Evolutionary conservation across 805 yeast species (phyloP).

Genomic region (Wickerhamiella azymoides): DNA sequence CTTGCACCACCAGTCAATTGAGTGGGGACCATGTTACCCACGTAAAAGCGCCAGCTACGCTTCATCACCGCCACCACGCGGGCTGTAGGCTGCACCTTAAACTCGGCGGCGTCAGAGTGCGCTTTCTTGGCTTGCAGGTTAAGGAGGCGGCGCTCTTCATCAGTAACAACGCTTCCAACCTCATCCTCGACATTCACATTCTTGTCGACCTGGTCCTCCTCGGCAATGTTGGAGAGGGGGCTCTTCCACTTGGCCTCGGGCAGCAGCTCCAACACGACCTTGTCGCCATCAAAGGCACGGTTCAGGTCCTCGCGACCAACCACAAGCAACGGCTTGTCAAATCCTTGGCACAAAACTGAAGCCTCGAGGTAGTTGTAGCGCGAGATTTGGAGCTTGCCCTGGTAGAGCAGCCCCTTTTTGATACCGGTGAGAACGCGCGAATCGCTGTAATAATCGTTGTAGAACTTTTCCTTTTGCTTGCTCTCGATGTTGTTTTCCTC

Average conservation of each 20-base stretch:
- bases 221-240: slow-evolving; percentile 67
- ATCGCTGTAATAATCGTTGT: slow-evolving; percentile 63
- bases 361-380: slow-evolving; percentile 86
- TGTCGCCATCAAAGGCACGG: slow-evolving; percentile 84
- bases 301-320: slow-evolving; percentile 75
- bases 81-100: slow-evolving; percentile 77
- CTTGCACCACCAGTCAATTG: slow-evolving; percentile 47
- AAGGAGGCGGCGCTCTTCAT: slow-evolving; percentile 54
- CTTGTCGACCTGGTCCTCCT: slow-evolving; percentile 51
- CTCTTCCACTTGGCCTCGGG: slow-evolving; percentile 81
- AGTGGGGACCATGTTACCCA: slow-evolving; percentile 72
- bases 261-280: slow-evolving; percentile 76
- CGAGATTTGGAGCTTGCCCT: slow-evolving; percentile 68
- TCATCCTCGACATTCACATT: slow-evolving; percentile 34
- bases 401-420: slow-evolving; percentile 73
- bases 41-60: slow-evolving; percentile 92
- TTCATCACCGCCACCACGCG: slow-evolving; percentile 74
- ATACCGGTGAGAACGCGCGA: slow-evolving; percentile 85
- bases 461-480: slow-evolving; percentile 38
- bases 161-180: slow-evolving; percentile 39
- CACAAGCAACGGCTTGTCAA: slow-evolving; percentile 68
- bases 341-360: slow-evolving; percentile 51
- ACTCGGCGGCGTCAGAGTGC: slow-evolving; percentile 23
- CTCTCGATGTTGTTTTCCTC: slow-evolving; percentile 53
- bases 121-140: slow-evolving; percentile 61